Evolutionary conservation across 2,329 filamentous ascomycete genomes (phyloP).

Genomic region (Metarhizium anisopliae): DNA sequence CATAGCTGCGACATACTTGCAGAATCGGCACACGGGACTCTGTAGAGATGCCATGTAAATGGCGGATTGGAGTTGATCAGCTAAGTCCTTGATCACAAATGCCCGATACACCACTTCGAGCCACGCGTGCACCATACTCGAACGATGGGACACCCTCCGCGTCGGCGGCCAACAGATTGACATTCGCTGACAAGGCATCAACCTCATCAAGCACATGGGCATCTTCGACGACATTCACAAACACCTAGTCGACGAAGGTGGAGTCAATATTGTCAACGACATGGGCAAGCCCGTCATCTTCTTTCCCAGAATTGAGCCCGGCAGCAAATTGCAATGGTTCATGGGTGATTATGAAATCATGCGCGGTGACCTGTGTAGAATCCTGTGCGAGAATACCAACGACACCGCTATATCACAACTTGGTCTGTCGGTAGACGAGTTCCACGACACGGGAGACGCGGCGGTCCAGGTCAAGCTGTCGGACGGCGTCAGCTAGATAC

Average conservation of each 20-base stretch:
- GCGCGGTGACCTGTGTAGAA: constrained; percentile 42
- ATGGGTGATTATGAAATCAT: constrained; percentile 53
- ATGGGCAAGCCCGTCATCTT: constrained; percentile 22
- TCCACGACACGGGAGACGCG: constrained; percentile 18
- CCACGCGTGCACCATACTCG: constrained; percentile 32
- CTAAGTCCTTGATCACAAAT: neutral
- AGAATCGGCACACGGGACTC: too few relatives aligned
- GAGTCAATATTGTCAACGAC: neutral
- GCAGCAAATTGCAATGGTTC: constrained; percentile 34
- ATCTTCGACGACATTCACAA: neutral
- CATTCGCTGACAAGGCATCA: constrained; percentile 39
- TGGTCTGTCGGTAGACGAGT: constrained; percentile 17
- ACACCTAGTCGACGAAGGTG: neutral
- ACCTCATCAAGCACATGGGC: constrained; percentile 30
- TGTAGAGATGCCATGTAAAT: too few relatives aligned
- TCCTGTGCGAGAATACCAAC: constrained; percentile 35
- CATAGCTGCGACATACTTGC: too few relatives aligned
- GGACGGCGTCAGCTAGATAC: constrained; percentile 22
- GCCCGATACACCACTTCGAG: neutral
- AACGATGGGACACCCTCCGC: constrained; percentile 31
- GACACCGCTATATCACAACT: constrained; percentile 18
- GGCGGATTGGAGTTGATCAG: too few relatives aligned
- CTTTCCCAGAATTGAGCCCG: constrained; percentile 27
- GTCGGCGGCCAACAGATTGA: constrained; percentile 44
- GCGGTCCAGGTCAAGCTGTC: constrained; percentile 30